Evolutionary conservation across 805 yeast species (phyloP), one percentile per base, ranked within the genome.

Genomic region (Candida ficus): DNA sequence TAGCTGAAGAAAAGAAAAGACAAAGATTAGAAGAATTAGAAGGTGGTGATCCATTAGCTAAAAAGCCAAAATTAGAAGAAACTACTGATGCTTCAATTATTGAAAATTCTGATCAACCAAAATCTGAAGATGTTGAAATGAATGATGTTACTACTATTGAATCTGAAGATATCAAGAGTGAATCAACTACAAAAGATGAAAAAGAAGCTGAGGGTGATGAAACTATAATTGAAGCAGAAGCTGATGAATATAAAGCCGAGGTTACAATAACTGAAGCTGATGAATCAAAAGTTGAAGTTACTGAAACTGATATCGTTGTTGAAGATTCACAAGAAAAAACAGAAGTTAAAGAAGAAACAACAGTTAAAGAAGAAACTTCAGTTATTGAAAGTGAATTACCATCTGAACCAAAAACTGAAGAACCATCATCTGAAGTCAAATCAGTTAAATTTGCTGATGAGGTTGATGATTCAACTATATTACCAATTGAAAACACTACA

Each of bases 1-100:
- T 41, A 40, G 58, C 57, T 54, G 53, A 59, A 38, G 40, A 53
- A 48, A 50, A 50, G 52, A 35, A 46, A 46, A 35, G 50, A 46
- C 31, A 64, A 56, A 43, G 63, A 47, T 35, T 53, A 42, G 49
- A 52, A 35, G 39, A 41, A 39, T 26, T 54, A 43, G 47, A 48
- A 18, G 46, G 42, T 22, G 49, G 14, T 12, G 7, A n/a, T 7
- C 28, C 28, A 26, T 13, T 26, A 26, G n/a, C 7, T 13, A 13
- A 13, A n/a, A n/a, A n/a, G n/a, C n/a, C n/a, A n/a, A n/a, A n/a
- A n/a, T n/a, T n/a, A n/a, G 28, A 12, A 13, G 14, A 26, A 12
- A 26, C 13, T 7, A 7, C 28, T 26, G n/a, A 13, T 13, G 12
- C 28, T 6, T 26, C 28, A 12, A 26, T 26, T 26, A 4, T 13